Base-by-base conservation (phyloP, 2,329 filamentous ascomycete genomes). In the Arthrobotrys sphaeroides region DNA sequence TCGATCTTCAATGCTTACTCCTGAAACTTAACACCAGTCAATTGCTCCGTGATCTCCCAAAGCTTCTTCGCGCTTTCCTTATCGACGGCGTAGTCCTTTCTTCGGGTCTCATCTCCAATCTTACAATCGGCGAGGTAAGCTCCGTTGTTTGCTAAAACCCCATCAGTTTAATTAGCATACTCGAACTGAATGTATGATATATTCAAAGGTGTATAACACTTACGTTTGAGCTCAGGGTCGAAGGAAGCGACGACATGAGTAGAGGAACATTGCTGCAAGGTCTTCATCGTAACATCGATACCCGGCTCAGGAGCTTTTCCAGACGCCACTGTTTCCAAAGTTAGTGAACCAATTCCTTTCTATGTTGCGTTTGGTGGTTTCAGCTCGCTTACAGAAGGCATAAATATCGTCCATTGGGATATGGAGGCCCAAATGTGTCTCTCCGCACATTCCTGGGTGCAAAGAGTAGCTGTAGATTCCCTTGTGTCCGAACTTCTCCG, bases 41-140 rank as follows among this genome's bases (percentile, higher is more conserved):
- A 75, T 57, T 83, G 80, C 78, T 86, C 85, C 38, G 84, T 85
- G 33, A 85, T 73, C 51, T 82, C 81, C 84, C 84, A 86, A 20
- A 86, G 72, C 55, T 81, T 82, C 33, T 84, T 83, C 0, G 83
- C 84, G 16, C 81, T 78, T 3, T 82, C 82, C 0, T 80, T 79
- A 12, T 83, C 81, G 0, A 66, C 78, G 5, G 81, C 81, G 77
- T 83, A 80, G 13, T 51, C 53, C 43, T 65, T 74, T 22, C 18
- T 47, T 12, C 59, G 59, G 26, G 13, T 42, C 18, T 20, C 45
- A 16, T 51, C 18, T 10, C 43, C 38, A 18, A 65, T 38, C 22
- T 51, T n/a, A 24, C 74, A 77, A 45, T 74, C 68, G 5, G 43
- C n/a, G 13, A 73, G 18, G 13, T 65, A 73, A 12, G 20, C n/a